These are phyloP conservation scores for Claviceps humidiphila DNA, from an alignment of 2,329 filamentous ascomycete species.

Conservation along the genomic window DNA sequence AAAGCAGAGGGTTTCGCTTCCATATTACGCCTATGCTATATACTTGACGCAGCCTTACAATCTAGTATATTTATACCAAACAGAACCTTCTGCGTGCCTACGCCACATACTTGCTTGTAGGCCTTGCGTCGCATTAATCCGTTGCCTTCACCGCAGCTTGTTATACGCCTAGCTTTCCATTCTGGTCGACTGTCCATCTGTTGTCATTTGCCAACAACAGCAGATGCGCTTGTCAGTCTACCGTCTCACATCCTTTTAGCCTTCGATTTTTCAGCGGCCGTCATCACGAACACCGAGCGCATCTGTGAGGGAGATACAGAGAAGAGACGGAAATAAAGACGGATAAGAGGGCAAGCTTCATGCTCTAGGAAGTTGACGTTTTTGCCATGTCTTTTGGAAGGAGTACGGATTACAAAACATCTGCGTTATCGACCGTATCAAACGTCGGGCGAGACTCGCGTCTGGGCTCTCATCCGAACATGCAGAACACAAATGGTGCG, in stretches of 20 bases:
- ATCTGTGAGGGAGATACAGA: neutral
- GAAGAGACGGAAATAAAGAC: neutral
- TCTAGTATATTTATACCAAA: neutral
- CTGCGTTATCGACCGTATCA: slow-evolving; percentile 67
- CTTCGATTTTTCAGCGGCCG: neutral
- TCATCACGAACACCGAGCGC: neutral
- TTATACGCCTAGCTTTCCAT: neutral
- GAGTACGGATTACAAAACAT: slow-evolving; percentile 61
- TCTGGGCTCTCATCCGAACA: slow-evolving; percentile 77
- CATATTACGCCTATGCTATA: neutral
- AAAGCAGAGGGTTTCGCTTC: neutral
- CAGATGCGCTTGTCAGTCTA: neutral
- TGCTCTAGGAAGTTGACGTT: neutral
- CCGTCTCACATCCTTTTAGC: neutral
- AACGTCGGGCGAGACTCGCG: slow-evolving; percentile 68
- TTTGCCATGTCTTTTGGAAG: slow-evolving; percentile 31
- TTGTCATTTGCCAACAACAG: neutral
- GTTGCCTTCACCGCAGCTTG: neutral
- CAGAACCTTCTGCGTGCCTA: neutral
- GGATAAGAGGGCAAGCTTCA: neutral
- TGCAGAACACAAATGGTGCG: slow-evolving; percentile 72
- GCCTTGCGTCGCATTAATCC: neutral
- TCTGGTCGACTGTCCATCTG: too few species aligned
- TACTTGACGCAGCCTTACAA: neutral
- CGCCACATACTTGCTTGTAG: neutral